phyloP scores from a whole-genome alignment of 2,329 filamentous ascomycete species.

The Epichloe hybrida region DNA sequence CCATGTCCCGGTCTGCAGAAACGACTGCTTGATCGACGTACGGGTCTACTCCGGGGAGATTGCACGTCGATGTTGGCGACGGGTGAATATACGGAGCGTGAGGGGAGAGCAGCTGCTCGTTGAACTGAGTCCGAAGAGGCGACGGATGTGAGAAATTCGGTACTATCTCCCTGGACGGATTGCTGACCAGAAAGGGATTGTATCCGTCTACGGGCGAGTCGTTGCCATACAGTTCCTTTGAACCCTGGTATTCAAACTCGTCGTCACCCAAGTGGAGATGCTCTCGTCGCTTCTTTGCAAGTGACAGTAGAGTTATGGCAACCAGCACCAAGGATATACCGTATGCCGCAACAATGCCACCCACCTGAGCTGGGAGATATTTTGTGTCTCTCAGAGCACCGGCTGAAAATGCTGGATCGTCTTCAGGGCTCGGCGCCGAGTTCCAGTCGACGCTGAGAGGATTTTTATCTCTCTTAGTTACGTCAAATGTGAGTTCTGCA shows the following conservation, averaged over 20 bases:
- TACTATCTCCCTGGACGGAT: constrained; percentile 8
- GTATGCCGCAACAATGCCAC: constrained; percentile 75
- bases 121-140: constrained; percentile 23
- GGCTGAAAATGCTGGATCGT: constrained; percentile 45
- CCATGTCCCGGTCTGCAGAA: constrained; percentile 57
- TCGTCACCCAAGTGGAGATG: constrained; percentile 39
- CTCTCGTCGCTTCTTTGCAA: constrained; percentile 42
- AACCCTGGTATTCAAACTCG: constrained; percentile 29
- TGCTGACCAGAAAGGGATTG: not conserved
- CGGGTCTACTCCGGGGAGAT: constrained; percentile 45
- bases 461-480: constrained; percentile 15
- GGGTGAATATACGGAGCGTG: constrained; percentile 31
- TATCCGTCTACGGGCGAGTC: constrained; percentile 9
- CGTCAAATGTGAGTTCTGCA: constrained; percentile 6
- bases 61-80: constrained; percentile 31
- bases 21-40: constrained; percentile 69
- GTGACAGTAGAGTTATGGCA: constrained; percentile 48
- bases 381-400: constrained; percentile 45
- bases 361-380: constrained; percentile 68
- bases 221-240: constrained; percentile 11
- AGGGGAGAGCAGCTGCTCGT: constrained; percentile 3
- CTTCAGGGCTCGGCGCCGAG: constrained; percentile 40
- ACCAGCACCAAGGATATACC: constrained; percentile 62
- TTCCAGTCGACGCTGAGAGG: constrained; percentile 31
- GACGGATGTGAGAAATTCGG: constrained; percentile 40